Base-by-base conservation (phyloP, 2,329 filamentous ascomycete species). In the Talaromyces atroroseus region DNA sequence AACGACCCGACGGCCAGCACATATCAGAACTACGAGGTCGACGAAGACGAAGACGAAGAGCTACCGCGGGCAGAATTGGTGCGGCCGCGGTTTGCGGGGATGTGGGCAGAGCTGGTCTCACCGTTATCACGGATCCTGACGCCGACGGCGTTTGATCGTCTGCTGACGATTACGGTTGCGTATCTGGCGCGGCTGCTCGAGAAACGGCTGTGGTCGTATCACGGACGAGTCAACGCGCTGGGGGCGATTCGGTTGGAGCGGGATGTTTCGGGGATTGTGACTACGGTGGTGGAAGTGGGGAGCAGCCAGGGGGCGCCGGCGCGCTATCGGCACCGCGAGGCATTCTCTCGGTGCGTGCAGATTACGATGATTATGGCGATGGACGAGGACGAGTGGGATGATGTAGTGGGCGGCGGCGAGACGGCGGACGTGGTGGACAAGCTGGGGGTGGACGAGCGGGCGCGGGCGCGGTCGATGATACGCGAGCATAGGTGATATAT, bases 371-470 rank as follows among this genome's bases (percentile, higher is more conserved):
- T 96, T 16, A 85, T 92, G 68, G 92, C 92, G 64, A 95, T 96
- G 90, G 92, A 96, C 69, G 89, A 94, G 34, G 92, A 96, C 57
- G 92, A 96, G 73, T 96, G 91, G 89, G 89, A 92, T 49, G 90
- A 94, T 71, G 72, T 92, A 5, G 74, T 79, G 42, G 73, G 78
- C 32, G 79, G 76, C 36, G 73, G 72, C 34, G 69, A 74, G 49
- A 68, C 71, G 59, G 68, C 69, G 55, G 79, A 82, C 54, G 74
- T 79, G 14, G 82, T 85, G 12, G 85, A 82, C 50, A 87, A 82
- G 11, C 84, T 94, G 66, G 79, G 81, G 51, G 80, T 80, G 44
- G 89, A 92, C 57, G 91, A 95, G 75, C 84, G 88, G 68, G 80
- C 78, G 62, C 82, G 83, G 65, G 89, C 89, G 10, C 82, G 90